phyloP scores from a whole-genome alignment of 139 green algal species.

The Volvox africanus region DNA sequence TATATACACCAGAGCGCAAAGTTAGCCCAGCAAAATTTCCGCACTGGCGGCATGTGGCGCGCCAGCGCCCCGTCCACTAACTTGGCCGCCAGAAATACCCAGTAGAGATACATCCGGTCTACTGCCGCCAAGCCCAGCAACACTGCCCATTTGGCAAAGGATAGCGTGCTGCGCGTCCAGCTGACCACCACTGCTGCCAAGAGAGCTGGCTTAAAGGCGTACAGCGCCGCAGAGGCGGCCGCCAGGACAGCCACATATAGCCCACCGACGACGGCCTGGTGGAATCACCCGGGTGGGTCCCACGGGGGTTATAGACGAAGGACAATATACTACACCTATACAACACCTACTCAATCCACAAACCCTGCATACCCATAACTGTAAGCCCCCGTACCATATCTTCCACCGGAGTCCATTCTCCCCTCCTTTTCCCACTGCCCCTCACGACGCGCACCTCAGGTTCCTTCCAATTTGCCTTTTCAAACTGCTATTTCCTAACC shows the following conservation, averaged over 20 bases:
- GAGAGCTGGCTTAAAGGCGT: slow-evolving; percentile 33
- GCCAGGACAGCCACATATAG: slow-evolving; percentile 13
- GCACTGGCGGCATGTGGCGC: slow-evolving; percentile 32
- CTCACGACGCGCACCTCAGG: too few relatives aligned
- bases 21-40: slow-evolving; percentile 43
- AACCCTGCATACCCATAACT: too few relatives aligned
- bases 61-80: slow-evolving; percentile 49
- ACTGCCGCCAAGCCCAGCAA: slow-evolving; percentile 45
- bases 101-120: slow-evolving; percentile 59
- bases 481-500: too few relatives aligned
- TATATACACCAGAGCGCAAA: slow-evolving; percentile 23
- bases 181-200: slow-evolving; percentile 43
- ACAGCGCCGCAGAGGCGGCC: background rate
- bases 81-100: slow-evolving; percentile 41
- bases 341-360: too few relatives aligned
- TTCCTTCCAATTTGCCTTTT: too few relatives aligned
- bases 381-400: too few relatives aligned
- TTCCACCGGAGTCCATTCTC: too few relatives aligned
- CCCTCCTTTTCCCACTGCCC: too few relatives aligned
- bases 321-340: too few relatives aligned
- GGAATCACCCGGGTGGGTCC: background rate
- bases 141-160: slow-evolving; percentile 44
- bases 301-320: background rate
- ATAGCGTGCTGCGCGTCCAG: slow-evolving; percentile 55
- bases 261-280: slow-evolving; percentile 14